These are phyloP conservation scores for Haemoproteus tartakovskyi DNA, from an alignment of 169 alveolate genomes.

Conservation along the genomic window DNA sequence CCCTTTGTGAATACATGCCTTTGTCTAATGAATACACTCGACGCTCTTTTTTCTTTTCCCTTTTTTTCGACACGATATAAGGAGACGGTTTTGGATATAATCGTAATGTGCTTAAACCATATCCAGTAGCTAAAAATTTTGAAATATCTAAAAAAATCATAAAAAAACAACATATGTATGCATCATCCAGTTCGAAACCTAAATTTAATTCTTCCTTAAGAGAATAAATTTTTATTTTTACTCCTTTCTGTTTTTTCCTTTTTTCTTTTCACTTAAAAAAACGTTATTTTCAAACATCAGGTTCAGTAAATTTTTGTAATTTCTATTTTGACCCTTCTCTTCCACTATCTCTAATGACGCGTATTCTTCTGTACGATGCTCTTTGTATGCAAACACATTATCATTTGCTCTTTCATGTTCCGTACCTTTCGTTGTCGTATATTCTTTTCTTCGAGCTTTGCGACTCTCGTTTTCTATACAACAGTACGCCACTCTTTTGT, in stretches of 20 bases:
- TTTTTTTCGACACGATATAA: slow-evolving; percentile 43
- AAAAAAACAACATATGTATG: slow-evolving; percentile 55
- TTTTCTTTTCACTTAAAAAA: slow-evolving; percentile 50
- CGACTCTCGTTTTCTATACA: slow-evolving; percentile 41
- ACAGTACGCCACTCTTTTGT: slow-evolving; percentile 64
- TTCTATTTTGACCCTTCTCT: background rate
- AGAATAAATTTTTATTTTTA: slow-evolving; percentile 58
- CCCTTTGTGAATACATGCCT: background rate
- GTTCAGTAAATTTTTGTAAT: background rate
- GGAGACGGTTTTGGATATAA: slow-evolving; percentile 68
- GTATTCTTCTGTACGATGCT: background rate
- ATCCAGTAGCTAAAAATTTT: slow-evolving; percentile 50
- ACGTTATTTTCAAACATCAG: slow-evolving; percentile 58
- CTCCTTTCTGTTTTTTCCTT: slow-evolving; percentile 58
- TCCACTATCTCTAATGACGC: background rate
- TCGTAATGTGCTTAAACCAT: slow-evolving; percentile 46
- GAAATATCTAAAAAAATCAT: slow-evolving; percentile 50
- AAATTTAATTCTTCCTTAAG: slow-evolving; percentile 48
- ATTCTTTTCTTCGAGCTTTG: background rate
- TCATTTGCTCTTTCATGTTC: background rate
- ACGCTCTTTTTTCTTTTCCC: slow-evolving; percentile 6
- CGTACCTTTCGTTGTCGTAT: background rate
- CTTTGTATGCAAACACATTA: background rate
- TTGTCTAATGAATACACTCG: background rate
- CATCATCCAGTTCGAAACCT: slow-evolving; percentile 64